Conservation (phyloP, 257 asterid species). For the Sherardia arvensis region DNA sequence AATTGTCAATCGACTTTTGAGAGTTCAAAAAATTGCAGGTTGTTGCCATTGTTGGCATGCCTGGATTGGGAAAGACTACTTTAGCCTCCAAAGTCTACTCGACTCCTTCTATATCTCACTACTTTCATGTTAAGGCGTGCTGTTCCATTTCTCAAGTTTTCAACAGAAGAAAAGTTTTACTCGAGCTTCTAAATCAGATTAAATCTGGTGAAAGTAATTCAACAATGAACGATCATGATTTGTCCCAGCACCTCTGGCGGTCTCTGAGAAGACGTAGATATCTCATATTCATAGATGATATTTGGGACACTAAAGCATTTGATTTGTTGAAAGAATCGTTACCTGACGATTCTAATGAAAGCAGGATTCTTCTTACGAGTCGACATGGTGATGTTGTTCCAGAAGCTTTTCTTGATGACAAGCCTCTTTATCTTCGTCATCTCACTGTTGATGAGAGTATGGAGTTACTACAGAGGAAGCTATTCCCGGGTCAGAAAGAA, state of each 20-base stretch:
- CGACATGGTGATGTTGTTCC: background rate
- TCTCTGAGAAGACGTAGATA: background rate
- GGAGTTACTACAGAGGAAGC: background rate
- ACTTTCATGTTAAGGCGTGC: background rate
- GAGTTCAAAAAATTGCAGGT: background rate
- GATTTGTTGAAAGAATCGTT: background rate
- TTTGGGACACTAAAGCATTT: background rate
- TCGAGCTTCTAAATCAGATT: background rate
- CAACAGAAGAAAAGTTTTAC: background rate
- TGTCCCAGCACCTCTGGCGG: background rate
- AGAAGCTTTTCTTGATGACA: no score
- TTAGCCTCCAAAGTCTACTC: background rate
- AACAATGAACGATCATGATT: background rate
- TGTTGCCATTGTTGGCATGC: background rate
- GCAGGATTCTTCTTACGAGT: background rate
- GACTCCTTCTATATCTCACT: background rate
- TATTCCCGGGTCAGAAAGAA: background rate
- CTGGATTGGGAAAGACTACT: background rate
- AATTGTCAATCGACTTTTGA: background rate
- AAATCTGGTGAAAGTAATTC: background rate
- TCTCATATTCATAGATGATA: conserved; percentile 6
- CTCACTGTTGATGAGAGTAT: background rate
- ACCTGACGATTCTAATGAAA: background rate
- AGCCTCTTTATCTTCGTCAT: background rate
- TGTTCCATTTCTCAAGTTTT: background rate